Conservation (phyloP, 495 filamentous ascomycete genomes). For the Lichina pygmaea region DNA sequence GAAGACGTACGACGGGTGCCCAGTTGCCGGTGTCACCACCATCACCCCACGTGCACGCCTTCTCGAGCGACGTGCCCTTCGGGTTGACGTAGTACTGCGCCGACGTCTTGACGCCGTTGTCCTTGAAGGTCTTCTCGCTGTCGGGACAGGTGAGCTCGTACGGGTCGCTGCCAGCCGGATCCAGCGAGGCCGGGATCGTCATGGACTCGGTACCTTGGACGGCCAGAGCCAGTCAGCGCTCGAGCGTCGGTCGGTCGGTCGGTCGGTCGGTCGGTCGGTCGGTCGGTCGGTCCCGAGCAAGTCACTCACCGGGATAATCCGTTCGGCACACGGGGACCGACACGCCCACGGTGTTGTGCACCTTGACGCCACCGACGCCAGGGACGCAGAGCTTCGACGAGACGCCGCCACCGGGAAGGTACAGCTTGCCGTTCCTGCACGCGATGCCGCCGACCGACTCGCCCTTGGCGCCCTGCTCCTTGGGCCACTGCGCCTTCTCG, state of each 20-base stretch:
- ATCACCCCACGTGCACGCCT: constrained; percentile 62
- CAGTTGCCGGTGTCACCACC: constrained; percentile 44
- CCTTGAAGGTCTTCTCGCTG: constrained; percentile 41
- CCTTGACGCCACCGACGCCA: constrained; percentile 40
- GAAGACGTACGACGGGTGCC: constrained; percentile 30
- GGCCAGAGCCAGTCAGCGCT: constrained; percentile 3
- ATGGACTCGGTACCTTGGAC: constrained; percentile 41
- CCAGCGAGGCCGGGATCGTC: constrained; percentile 43
- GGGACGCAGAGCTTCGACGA: constrained; percentile 45
- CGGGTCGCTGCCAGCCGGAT: constrained; percentile 19
- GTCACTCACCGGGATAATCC: constrained; percentile 56
- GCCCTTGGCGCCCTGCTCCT: constrained; percentile 46
- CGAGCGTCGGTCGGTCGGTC: not conserved
- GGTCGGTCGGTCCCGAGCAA: no score
- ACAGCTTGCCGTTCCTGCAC: constrained; percentile 57
- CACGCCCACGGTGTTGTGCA: constrained; percentile 40
- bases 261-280: not conserved
- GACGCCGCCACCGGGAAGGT: constrained; percentile 39
- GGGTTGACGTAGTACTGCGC: constrained; percentile 97
- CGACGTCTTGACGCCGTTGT: constrained; percentile 46
- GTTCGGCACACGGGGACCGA: constrained; percentile 69
- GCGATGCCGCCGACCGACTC: constrained; percentile 75
- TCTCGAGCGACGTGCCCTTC: constrained; percentile 29
- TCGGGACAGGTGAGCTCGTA: constrained; percentile 46
- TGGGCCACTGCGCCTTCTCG: constrained; percentile 83